Conservation (phyloP, 495 filamentous ascomycete genomes). For the Penicillium soppii region DNA sequence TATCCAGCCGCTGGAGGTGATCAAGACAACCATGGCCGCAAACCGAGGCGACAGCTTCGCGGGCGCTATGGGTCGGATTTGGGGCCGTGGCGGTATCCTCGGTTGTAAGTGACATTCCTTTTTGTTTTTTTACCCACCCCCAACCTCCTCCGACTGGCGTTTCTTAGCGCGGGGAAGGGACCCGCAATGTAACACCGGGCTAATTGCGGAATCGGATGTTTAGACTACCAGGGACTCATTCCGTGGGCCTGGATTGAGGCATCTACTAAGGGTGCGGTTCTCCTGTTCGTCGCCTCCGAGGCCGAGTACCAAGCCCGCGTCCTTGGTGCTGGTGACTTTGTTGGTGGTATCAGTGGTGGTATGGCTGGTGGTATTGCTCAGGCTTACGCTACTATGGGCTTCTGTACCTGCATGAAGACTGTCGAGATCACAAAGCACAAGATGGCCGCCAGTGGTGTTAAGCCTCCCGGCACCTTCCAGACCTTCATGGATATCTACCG, state of each 20-base stretch:
- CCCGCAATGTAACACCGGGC: slow-evolving; percentile 4
- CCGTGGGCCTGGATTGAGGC: slow-evolving; percentile 99
- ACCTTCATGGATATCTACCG: slow-evolving; percentile 98
- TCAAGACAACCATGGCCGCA: slow-evolving; percentile 99
- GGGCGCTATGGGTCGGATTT: slow-evolving; percentile 79
- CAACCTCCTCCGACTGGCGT: slow-evolving; percentile 21
- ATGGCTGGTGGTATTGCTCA: slow-evolving; percentile 94
- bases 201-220: slow-evolving; percentile 15
- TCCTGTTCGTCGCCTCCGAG: slow-evolving; percentile 98
- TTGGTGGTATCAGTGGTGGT: slow-evolving; percentile 84
- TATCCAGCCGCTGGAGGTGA: slow-evolving; percentile 85
- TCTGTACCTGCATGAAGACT: slow-evolving; percentile 99
- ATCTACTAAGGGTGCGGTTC: slow-evolving; percentile 97
- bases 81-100: slow-evolving; percentile 88
- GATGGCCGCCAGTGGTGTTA: slow-evolving; percentile 76
- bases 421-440: slow-evolving; percentile 99
- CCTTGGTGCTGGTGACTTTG: slow-evolving; percentile 81
- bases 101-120: slow-evolving; percentile 72
- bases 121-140: slow-evolving; percentile 6
- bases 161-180: slow-evolving; percentile 13
- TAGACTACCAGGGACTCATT: slow-evolving; percentile 99
- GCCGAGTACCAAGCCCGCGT: slow-evolving; percentile 87
- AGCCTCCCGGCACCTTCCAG: slow-evolving; percentile 81
- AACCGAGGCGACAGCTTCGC: slow-evolving; percentile 87
- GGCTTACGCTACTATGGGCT: slow-evolving; percentile 98